Percentiles rank a stretch among this genome's conserved stretches.
Conservation (phyloP, 192 early-diverging fungal genomes). For the Dissophora ornata region DNA sequence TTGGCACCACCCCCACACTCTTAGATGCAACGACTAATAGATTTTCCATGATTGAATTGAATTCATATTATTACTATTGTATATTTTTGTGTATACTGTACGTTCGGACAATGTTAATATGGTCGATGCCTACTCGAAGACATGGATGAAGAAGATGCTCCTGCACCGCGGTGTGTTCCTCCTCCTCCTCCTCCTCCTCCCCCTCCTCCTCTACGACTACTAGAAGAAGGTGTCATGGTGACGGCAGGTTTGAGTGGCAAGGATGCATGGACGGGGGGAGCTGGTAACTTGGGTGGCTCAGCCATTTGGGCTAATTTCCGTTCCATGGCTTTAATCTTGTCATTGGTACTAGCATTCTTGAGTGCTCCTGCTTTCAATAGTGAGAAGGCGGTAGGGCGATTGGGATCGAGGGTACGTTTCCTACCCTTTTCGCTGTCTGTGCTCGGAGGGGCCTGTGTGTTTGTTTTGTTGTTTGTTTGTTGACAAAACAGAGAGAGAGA, state of each 20-base stretch:
- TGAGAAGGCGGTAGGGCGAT: constrained; percentile 57
- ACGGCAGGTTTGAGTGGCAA: constrained; percentile 20
- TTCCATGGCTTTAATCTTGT: constrained; percentile 76
- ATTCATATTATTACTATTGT: no score
- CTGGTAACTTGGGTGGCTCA: not conserved
- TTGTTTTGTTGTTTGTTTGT: constrained; percentile 10
- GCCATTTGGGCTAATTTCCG: constrained; percentile 68
- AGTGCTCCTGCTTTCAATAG: constrained; percentile 60
- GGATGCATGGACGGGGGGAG: constrained; percentile 22
- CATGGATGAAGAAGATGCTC: not conserved
- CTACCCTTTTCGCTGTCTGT: constrained; percentile 54
- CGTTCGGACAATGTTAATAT: not conserved
- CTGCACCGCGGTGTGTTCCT: no score
- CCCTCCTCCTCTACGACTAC: not conserved
- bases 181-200: constrained; percentile 8
- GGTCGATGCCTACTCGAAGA: constrained; percentile 8
- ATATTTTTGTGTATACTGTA: no score
- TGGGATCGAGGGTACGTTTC: constrained; percentile 42
- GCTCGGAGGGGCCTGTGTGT: constrained; percentile 51
- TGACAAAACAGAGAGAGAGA: not conserved
- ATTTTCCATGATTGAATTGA: not conserved
- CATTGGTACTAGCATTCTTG: constrained; percentile 64
- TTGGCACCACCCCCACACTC: no score
- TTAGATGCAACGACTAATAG: no score
- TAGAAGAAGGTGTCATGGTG: not conserved